Evolutionary conservation across 148 eudicot species (phyloP).

Genomic region (Rhododendron mucronatum): DNA sequence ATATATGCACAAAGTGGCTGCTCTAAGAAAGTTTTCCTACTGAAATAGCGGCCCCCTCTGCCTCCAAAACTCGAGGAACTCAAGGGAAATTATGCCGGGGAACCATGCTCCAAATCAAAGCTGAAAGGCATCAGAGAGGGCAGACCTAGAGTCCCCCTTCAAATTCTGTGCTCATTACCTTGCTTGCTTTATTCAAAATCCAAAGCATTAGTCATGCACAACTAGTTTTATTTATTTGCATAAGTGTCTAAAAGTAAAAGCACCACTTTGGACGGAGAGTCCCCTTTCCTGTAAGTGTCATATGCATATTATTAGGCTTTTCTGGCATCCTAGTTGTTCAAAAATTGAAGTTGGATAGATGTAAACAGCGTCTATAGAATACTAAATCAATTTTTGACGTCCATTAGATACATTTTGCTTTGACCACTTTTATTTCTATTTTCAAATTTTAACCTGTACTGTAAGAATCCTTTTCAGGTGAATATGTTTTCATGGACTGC

Average conservation of each 20-base stretch:
- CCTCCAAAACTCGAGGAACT: background rate
- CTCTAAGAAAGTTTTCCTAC: background rate
- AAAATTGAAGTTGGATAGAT: background rate
- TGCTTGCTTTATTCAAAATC: background rate
- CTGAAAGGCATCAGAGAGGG: background rate
- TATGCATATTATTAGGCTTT: background rate
- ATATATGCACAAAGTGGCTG: background rate
- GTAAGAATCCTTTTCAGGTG: slow-evolving; percentile 45
- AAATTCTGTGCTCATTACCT: background rate
- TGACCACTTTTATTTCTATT: background rate
- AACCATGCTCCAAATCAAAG: background rate
- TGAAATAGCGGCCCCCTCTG: background rate
- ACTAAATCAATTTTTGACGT: background rate
- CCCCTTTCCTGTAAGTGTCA: background rate
- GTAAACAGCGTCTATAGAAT: background rate
- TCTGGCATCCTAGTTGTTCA: background rate
- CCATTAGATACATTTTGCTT: background rate
- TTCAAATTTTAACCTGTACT: no score
- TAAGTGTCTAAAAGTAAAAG: background rate
- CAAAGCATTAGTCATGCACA: background rate
- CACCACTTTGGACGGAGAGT: background rate
- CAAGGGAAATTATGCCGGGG: background rate
- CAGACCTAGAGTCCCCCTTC: background rate
- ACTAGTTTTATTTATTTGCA: background rate
- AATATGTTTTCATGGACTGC: slow-evolving; percentile 80